A percentile compares a stretch with the other conserved stretches of the same genome.
Evolutionary conservation across 179 eudicot genomes (phyloP).

Genomic region (Spinacia oleracea): DNA sequence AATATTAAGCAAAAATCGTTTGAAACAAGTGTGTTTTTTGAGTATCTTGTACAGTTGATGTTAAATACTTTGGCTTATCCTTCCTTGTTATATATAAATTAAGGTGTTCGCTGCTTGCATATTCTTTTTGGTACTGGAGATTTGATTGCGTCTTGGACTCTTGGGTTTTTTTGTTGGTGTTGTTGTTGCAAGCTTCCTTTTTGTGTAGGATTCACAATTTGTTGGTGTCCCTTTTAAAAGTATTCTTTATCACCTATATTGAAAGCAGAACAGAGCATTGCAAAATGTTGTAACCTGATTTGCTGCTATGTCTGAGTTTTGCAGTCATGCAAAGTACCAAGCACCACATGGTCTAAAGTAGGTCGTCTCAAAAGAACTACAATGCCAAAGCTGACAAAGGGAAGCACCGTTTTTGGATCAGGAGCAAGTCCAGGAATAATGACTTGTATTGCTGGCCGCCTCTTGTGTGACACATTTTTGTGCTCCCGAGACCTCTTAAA

Average conservation of each 20-base stretch:
- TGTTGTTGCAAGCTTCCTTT: background rate
- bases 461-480: conserved; percentile 87
- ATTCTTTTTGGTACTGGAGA: background rate
- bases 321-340: conserved; percentile 81
- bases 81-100: background rate
- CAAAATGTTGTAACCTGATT: conserved; percentile 13
- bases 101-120: background rate
- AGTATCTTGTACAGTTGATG: background rate
- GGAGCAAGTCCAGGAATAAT: conserved; percentile 94
- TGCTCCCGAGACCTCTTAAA: conserved; percentile 90
- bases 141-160: background rate
- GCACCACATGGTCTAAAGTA: conserved; percentile 85
- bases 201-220: background rate
- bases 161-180: background rate
- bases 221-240: background rate
- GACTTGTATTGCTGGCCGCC: conserved; percentile 96
- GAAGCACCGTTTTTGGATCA: conserved; percentile 73
- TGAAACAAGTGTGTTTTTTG: background rate
- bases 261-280: too few species aligned
- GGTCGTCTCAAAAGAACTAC: conserved; percentile 87
- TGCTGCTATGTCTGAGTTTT: conserved; percentile 22
- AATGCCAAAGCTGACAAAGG: conserved; percentile 84
- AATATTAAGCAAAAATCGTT: too few species aligned
- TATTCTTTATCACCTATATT: too few species aligned
- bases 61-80: background rate